A percentile compares a stretch with the other conserved stretches of the same genome.
phyloP scores from a whole-genome alignment of 257 asterid genomes.

The Jacaranda copaia region DNA sequence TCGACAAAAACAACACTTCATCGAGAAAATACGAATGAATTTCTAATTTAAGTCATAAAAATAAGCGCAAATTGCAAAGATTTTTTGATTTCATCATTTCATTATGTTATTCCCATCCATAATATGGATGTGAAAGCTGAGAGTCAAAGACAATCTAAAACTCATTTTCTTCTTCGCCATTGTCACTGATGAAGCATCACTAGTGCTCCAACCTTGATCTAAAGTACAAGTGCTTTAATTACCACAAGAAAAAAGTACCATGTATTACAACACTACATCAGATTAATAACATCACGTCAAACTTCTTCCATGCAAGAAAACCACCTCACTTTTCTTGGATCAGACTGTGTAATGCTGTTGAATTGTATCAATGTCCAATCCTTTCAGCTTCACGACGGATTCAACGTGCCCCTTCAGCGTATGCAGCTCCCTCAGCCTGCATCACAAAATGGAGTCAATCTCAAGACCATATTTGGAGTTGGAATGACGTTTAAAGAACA shows the following conservation, averaged over 20 bases:
- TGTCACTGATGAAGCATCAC: neutral
- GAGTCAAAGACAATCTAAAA: slow-evolving; percentile 12
- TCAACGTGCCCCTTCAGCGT: slow-evolving; percentile 97
- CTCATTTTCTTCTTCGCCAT: slow-evolving; percentile 17
- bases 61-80: too few species aligned
- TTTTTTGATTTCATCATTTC: too few species aligned
- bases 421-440: slow-evolving; percentile 83
- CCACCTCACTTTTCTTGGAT: slow-evolving; percentile 10
- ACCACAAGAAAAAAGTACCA: neutral
- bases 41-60: too few species aligned
- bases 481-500: neutral
- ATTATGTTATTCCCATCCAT: neutral
- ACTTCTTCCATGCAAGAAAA: neutral
- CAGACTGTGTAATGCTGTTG: slow-evolving; percentile 92
- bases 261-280: neutral
- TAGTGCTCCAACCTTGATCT: slow-evolving; percentile 16
- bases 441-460: neutral
- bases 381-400: slow-evolving; percentile 95
- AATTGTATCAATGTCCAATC: slow-evolving; percentile 86
- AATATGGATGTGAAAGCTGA: neutral
- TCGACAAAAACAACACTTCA: too few species aligned
- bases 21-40: too few species aligned
- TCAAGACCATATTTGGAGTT: too few species aligned
- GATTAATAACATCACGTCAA: slow-evolving; percentile 28
- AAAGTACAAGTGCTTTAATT: slow-evolving; percentile 23